Conservation (phyloP, 140 eudicot genomes). For the Artemisia princeps region DNA sequence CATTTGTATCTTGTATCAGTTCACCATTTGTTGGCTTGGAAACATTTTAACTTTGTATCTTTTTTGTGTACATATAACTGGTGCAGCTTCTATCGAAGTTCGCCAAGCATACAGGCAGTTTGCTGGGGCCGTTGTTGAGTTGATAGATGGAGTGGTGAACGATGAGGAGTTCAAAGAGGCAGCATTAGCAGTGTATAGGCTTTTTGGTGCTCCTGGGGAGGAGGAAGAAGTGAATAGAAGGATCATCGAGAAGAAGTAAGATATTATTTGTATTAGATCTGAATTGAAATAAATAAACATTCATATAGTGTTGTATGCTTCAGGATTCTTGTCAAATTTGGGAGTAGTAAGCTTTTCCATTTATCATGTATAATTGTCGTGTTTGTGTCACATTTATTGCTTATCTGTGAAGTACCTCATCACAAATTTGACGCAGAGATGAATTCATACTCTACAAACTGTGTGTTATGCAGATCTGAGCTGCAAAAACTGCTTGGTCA, state of each 20-base stretch:
- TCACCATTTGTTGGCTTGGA: constrained; percentile 10
- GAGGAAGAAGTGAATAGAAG: constrained; percentile 37
- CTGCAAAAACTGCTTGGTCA: constrained; percentile 74
- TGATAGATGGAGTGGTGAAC: constrained; percentile 61
- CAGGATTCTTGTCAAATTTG: constrained; percentile 8
- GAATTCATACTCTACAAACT: not conserved
- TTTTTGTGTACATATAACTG: constrained; percentile 13
- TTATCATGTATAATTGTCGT: not conserved
- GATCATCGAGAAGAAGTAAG: constrained; percentile 58
- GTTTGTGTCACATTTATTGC: not conserved
- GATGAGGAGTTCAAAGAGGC: constrained; percentile 80
- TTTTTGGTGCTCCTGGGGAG: constrained; percentile 38
- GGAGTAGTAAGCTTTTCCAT: not conserved
- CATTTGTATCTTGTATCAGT: no score
- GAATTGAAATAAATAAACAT: not conserved
- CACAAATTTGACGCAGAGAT: not conserved
- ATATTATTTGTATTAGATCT: constrained; percentile 16
- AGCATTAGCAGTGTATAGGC: constrained; percentile 55
- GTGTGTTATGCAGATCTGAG: constrained; percentile 55
- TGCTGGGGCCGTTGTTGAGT: constrained; percentile 71
- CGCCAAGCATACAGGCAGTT: constrained; percentile 80
- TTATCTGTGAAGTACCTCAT: not conserved
- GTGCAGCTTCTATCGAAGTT: constrained; percentile 69
- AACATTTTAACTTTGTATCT: constrained; percentile 7
- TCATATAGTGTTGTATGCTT: not conserved